Percentiles rank a stretch among this genome's conserved stretches.
These are phyloP conservation scores for Haberlea rhodopensis DNA, from an alignment of 257 asterid genomes.

Conservation along the genomic window DNA sequence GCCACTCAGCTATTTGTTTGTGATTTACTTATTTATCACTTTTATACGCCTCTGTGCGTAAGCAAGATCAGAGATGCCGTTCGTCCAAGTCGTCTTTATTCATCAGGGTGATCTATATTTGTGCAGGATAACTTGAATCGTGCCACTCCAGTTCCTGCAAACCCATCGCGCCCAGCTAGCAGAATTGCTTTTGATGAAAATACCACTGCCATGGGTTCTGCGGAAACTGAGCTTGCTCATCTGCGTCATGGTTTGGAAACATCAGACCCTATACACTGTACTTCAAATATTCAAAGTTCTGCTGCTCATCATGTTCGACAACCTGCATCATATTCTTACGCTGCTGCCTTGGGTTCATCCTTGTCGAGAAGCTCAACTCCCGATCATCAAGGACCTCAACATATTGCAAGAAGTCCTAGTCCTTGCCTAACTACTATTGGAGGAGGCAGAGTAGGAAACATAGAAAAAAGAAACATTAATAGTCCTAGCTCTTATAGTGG, in stretches of 20 bases:
- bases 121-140: conserved; percentile 77
- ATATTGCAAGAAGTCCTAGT: conserved; percentile 78
- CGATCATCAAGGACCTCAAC: conserved; percentile 90
- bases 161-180: conserved; percentile 81
- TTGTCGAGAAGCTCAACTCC: conserved; percentile 96
- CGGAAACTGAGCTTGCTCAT: conserved; percentile 64
- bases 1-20: neutral
- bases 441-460: conserved; percentile 56
- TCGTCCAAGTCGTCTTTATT: neutral
- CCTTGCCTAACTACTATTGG: conserved; percentile 93
- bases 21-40: too few species aligned
- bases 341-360: conserved; percentile 87
- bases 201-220: conserved; percentile 40
- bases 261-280: conserved; percentile 44
- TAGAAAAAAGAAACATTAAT: conserved; percentile 62
- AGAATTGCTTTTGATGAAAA: conserved; percentile 74
- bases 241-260: conserved; percentile 50
- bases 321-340: conserved; percentile 77
- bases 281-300: conserved; percentile 43
- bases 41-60: neutral
- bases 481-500: conserved; percentile 58
- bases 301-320: conserved; percentile 49
- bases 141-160: conserved; percentile 52
- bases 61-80: conserved; percentile 3
- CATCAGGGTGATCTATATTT: conserved; percentile 16